phyloP scores from a whole-genome alignment of 176 grass and related monocot species.

The Aegilops bicornis region DNA sequence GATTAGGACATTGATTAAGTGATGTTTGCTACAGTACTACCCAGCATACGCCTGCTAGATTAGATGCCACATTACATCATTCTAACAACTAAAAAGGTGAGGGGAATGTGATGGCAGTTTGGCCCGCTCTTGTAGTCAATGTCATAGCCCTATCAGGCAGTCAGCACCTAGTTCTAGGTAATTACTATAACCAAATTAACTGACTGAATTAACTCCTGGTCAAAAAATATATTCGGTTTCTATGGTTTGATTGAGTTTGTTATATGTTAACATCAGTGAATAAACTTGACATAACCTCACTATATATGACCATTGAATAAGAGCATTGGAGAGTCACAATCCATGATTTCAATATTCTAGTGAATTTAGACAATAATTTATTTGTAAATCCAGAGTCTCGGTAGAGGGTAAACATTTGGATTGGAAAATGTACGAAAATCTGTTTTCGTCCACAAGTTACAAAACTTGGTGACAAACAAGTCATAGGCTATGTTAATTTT shows the following conservation, averaged over 20 bases:
- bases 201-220: not conserved
- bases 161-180: not conserved
- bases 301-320: not conserved
- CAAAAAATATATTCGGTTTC: not conserved
- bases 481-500: no score
- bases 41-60: not conserved
- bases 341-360: not conserved
- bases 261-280: not conserved
- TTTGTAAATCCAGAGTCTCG: not conserved
- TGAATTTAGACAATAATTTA: not conserved
- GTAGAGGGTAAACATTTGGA: no score
- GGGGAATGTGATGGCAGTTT: slow-evolving; percentile 24
- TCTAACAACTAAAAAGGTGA: not conserved
- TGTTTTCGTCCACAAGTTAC: no score
- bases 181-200: not conserved
- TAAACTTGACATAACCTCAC: not conserved
- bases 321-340: not conserved
- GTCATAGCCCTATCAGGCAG: slow-evolving; percentile 2
- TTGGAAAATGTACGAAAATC: no score
- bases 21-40: not conserved
- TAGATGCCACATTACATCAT: slow-evolving; percentile 21
- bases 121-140: slow-evolving; percentile 4
- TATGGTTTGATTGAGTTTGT: not conserved
- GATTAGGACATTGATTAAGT: not conserved
- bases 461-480: no score